Evolutionary conservation across 345 rosid genomes (phyloP), one percentile per base, ranked within the genome.

Genomic region (Eucalyptus camaldulensis): DNA sequence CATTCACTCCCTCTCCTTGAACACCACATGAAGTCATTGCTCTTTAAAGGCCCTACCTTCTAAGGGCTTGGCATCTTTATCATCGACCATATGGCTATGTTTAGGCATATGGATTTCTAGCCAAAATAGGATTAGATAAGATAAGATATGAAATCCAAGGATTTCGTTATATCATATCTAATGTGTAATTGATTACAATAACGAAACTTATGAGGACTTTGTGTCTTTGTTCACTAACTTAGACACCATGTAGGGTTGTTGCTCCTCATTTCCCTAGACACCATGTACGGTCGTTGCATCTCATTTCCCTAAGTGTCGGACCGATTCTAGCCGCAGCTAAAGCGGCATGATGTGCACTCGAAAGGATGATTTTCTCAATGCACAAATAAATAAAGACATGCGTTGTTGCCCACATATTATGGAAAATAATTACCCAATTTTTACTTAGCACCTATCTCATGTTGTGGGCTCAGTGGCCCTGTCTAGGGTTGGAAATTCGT

Each of bases 1-100:
- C 92, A 90, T 51, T 45, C 90, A 14, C 95, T 95, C 51, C 94
- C 96, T 6, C 27, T n/a, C 54, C 92, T 94, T 27, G 90, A 94
- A 31, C 89, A 89, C n/a, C 87, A 91, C 62, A 80, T 93, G 80
- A 90, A 93, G 29, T 89, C 91, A 10, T 87, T 92, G 44, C 88
- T 93, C 72, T 44, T 29, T 17, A 10, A 40, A 58, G 51, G 40
- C 33, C 51, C 22, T 72, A 33, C 81, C 13, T 1, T 37, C 22
- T 72, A 72, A 12, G 81, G 45, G 14, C 81, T 5, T 37, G 37
- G 81, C 81, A 6, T 29, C 72, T 62, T 62, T 29, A 62, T 62
- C 15, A 13, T 62, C 16, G 8, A 29, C 5, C 17, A 2, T 29
- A 62, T 62, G 17, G 17, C 17, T 13, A 62, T 29, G 17, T 13